Evolutionary conservation across 2,329 filamentous ascomycete species (phyloP), one percentile per base, ranked within the genome.

Genomic region (Alternaria tenuissima): DNA sequence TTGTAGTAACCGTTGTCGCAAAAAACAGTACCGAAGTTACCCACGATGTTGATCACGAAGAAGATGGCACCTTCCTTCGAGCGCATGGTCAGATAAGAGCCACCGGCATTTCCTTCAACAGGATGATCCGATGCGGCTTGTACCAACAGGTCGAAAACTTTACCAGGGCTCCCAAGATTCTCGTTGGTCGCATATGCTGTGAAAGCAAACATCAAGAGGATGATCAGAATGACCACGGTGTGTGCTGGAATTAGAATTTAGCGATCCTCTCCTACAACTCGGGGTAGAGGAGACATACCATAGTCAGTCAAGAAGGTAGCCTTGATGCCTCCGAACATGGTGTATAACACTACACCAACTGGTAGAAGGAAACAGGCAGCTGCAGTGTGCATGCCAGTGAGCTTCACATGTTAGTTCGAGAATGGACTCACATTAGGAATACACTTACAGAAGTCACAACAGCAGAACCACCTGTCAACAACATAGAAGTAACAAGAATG

Each of bases 1-100:
- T 96, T 96, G 81, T 93, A 96, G 81, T 96, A 96, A 52, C 79
- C 89, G 66, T 94, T 94, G 73, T 96, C 93, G 44, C 93, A 84
- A 81, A 96, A 96, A 4, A 96, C 91, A 1, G 91, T 93, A 6
- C 83, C 90, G 61, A 94, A 95, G 79, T 94, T 94, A 41, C 92
- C 92, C 36, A 94, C 90, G 48, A 92, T 89, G 79, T 96, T 96
- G 80, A 96, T 96, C 38, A 96, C 88, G 78, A 96, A 96, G 83
- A 96, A 96, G 57, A 95, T 91, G 41, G 87, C 91, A 5, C 93
- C 93, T 69, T 94, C 89, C 59, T 86, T 87, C 2, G 90, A 93
- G 58, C 86, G 83, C 93, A 97, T 96, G 0, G 93, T 97, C 16
- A 97, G 81, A 69, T 96, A 97, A 71, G 89, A 93, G 14, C 93